A percentile compares a stretch with the other conserved stretches of the same genome.
Evolutionary conservation across 2,329 filamentous ascomycete genomes (phyloP).

Genomic region (Penicillium sclerotigenum): DNA sequence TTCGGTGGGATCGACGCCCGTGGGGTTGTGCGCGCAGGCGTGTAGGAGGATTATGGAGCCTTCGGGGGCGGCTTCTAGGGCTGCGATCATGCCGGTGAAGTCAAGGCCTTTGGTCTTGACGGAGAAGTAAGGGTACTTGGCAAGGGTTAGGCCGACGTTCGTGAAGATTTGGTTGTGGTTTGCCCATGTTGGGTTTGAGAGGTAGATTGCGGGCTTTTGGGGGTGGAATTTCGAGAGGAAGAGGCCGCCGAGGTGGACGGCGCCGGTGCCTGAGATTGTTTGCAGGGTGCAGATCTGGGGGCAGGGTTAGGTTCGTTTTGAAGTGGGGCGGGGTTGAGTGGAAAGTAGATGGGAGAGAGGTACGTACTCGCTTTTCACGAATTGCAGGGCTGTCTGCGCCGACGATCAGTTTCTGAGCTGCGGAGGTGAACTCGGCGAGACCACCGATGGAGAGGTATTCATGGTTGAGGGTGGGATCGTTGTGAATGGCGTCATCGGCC

Average conservation of each 20-base stretch:
- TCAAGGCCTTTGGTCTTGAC: slow-evolving; percentile 85
- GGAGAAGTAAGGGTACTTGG: slow-evolving; percentile 91
- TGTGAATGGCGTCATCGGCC: slow-evolving; percentile 86
- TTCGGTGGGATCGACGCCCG: slow-evolving; percentile 88
- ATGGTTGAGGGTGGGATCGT: slow-evolving; percentile 89
- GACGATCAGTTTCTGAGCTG: slow-evolving; percentile 86
- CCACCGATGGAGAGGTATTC: slow-evolving; percentile 98
- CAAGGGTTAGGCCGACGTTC: slow-evolving; percentile 76
- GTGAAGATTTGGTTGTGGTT: slow-evolving; percentile 99
- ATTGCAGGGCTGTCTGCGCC: slow-evolving; percentile 77
- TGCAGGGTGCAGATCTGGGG: slow-evolving; percentile 69
- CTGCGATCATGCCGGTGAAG: slow-evolving; percentile 78
- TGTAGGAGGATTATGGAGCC: slow-evolving; percentile 87
- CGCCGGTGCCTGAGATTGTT: slow-evolving; percentile 95
- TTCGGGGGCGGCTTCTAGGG: slow-evolving; percentile 68
- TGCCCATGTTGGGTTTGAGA: slow-evolving; percentile 94
- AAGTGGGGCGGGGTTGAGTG: not conserved
- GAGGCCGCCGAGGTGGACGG: slow-evolving; percentile 85
- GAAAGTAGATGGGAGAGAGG: not conserved
- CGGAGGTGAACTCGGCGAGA: slow-evolving; percentile 77
- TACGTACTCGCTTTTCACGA: slow-evolving; percentile 69
- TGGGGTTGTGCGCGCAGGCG: slow-evolving; percentile 96
- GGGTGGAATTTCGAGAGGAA: slow-evolving; percentile 92
- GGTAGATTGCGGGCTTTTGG: slow-evolving; percentile 69
- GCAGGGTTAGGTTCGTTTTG: not conserved